Conservation (phyloP, 108 stramenopile genomes). For the Skeletonema grethae region DNA sequence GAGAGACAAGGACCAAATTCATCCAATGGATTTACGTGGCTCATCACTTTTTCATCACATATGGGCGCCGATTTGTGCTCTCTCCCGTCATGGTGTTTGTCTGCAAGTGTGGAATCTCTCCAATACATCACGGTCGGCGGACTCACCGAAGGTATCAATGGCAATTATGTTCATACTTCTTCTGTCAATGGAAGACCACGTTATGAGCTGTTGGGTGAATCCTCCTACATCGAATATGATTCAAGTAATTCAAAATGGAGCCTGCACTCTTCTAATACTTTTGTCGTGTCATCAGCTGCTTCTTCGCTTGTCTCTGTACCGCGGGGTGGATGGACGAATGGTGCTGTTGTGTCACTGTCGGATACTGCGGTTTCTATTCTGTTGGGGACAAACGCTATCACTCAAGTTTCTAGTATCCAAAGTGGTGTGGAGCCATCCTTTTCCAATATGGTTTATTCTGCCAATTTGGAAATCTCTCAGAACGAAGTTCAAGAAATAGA, state of each 20-base stretch:
- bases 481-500: constrained; percentile 37
- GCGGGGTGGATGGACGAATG: constrained; percentile 39
- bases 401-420: constrained; percentile 31
- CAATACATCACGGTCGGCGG: constrained; percentile 25
- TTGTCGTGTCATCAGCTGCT: constrained; percentile 26
- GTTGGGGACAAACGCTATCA: constrained; percentile 20
- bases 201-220: constrained; percentile 33
- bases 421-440: constrained; percentile 29
- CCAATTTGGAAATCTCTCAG: constrained; percentile 8
- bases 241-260: constrained; percentile 22
- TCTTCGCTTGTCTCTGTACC: constrained; percentile 27
- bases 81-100: constrained; percentile 15
- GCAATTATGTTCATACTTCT: constrained; percentile 25
- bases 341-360: constrained; percentile 15
- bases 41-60: constrained; percentile 67
- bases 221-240: constrained; percentile 23
- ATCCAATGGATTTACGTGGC: constrained; percentile 80
- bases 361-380: constrained; percentile 17
- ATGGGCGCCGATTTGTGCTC: constrained; percentile 14
- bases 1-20: constrained; percentile 55
- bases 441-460: constrained; percentile 29
- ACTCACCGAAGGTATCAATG: constrained; percentile 27
- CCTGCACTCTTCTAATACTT: constrained; percentile 16
- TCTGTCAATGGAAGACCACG: constrained; percentile 35
- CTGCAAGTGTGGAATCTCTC: constrained; percentile 16